Base-by-base conservation (phyloP, 2,329 filamentous ascomycete genomes). In the Fusarium denticulatum region DNA sequence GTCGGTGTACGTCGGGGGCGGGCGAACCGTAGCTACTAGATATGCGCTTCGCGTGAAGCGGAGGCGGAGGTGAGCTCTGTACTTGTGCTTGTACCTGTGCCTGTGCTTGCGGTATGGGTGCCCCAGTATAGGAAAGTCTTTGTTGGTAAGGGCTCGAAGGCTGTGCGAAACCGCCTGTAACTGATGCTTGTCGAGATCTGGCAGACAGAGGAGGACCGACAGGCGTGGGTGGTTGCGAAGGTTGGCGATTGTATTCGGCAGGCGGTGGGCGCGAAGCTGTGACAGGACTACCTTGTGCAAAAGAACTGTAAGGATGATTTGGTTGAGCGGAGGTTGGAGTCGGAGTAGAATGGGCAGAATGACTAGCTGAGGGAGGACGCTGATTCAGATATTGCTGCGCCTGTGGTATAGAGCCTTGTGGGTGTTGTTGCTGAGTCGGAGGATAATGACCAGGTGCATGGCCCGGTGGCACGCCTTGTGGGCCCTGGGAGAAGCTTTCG, bases 321-420 rank as follows among this genome's bases (percentile, higher is more conserved):
- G 87, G 88, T 52, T 90, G 89, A 22, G 89, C 87, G 43, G 89
- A 90, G 12, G 88, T 90, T n/a, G 89, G 89, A 40, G 90, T 91
- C 16, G 88, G 83, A 32, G 86, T 87, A 18, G 89, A 91, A 62
- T 91, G 88, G 11, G 86, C 83, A 32, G 89, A 91, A 66, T 87
- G 88, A 47, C 89, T 89, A 18, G 86, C 83, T 28, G 89, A 91
- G 63, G 87, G 87, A 46, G 89, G 89, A 75, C 88, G 82, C 69
- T 86, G 85, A 63, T 87, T 86, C 55, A 82, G 78, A 72, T 79
- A 82, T 32, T 82, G 74, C 63, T 83, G 82, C 20, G 86, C 86
- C 72, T 88, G 87, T 49, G 86, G 85, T 66, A 88, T 42, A 43
- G 67, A 36, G 32, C 36, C 34, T 77, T 16, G 81, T 60, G 57